Base-by-base conservation (phyloP, 2,329 filamentous ascomycete genomes). In the Cladosporium oxysporum region DNA sequence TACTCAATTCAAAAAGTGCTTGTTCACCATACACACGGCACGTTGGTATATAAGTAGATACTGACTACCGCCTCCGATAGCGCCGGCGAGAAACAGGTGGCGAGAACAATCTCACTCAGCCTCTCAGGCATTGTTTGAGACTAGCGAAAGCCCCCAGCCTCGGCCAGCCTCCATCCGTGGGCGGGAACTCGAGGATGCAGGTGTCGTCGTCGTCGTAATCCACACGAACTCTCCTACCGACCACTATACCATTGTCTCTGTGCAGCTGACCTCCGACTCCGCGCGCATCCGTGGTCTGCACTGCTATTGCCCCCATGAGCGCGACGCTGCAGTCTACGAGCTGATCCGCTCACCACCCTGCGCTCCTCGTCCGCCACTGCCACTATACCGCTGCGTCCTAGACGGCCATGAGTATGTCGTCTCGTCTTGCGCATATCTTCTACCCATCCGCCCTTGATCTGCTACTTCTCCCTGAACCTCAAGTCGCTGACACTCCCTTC, bases 341-440 rank as follows among this genome's bases (percentile, higher is more conserved):
- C 59, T 62, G 59, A 62, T 33, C 59, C 44, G 59, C 59, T 62
- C 59, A 26, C 59, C 18, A 47, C 31, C 44, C 59, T 33, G 23
- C 58, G 14, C 23, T 3, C 58, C 58, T 26, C 23, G 3, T 26
- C 23, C 23, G 23, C 23, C 23, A 26, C 23, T 6, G 21, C 58
- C 16, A 55, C 18, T n/a, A n/a, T 5, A 55, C n/a, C 26, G 29
- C 29, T 33, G 29, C 52, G 31, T 21, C 11, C 26, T 55, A 62
- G 47, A 53, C 66, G 73, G 77, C 69, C 62, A 80, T 80, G 79
- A 76, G 78, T 80, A 78, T 70, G 76, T 78, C 71, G 72, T 68
- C 66, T 72, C 14, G 5, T 12, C 8, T n/a, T 33, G 58, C 28
- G 41, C 26, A 57, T 26, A 18, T 21, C 55, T 33, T 47, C 58